Percentiles rank a stretch among this genome's conserved stretches.
phyloP scores from a whole-genome alignment of 1,139 yeast genomes.

The Blastobotrys proliferans region DNA sequence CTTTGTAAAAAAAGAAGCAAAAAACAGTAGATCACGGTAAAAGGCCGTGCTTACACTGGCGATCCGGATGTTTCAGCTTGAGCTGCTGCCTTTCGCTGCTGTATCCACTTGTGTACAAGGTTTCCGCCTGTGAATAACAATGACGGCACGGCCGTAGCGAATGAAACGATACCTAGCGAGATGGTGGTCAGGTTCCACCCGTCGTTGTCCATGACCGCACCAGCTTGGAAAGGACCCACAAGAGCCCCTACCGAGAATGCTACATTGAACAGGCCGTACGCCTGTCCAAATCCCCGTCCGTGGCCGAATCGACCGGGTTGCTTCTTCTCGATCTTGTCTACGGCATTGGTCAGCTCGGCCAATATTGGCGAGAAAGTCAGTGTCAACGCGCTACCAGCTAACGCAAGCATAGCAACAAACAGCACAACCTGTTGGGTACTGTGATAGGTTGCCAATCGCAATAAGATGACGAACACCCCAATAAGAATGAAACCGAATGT shows the following conservation, averaged over 20 bases:
- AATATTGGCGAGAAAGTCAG: conserved; percentile 29
- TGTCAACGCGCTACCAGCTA: conserved; percentile 29
- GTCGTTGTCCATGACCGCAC: conserved; percentile 23
- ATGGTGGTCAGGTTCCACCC: conserved; percentile 31
- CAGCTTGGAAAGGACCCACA: conserved; percentile 36
- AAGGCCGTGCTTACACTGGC: too few species aligned
- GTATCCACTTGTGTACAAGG: not conserved
- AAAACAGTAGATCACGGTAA: too few species aligned
- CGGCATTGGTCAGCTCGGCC: conserved; percentile 32
- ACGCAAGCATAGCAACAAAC: conserved; percentile 30
- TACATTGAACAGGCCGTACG: conserved; percentile 36
- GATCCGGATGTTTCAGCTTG: too few species aligned
- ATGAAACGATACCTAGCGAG: conserved; percentile 27
- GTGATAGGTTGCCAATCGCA: conserved; percentile 30
- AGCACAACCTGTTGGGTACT: conserved; percentile 29
- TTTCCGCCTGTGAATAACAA: conserved; percentile 30
- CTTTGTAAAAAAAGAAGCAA: too few species aligned
- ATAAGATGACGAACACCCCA: conserved; percentile 29
- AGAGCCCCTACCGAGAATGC: conserved; percentile 34
- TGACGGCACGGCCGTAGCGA: conserved; percentile 26
- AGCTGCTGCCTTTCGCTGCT: too few species aligned
- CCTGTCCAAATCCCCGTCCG: conserved; percentile 36
- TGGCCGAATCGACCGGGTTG: conserved; percentile 34
- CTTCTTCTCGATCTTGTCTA: conserved; percentile 25
- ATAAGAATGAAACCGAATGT: conserved; percentile 27